Evolutionary conservation across 352 stramenopile genomes (phyloP).

Genomic region (Globisporangium spinosum): DNA sequence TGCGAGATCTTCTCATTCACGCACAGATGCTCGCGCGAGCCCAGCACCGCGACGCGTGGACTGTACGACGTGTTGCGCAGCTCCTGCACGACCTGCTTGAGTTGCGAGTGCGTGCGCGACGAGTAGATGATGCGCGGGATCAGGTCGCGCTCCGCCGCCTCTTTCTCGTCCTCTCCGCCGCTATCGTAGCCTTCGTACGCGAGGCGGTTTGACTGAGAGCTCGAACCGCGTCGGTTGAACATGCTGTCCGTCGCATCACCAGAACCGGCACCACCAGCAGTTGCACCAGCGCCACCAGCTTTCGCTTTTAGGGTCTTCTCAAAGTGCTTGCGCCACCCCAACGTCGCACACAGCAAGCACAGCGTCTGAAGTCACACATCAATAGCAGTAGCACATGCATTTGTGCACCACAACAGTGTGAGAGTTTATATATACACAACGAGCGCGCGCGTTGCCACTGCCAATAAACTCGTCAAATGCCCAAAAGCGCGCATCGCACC

Average conservation of each 20-base stretch:
- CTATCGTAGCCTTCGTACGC: slow-evolving; percentile 53
- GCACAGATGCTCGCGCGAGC: slow-evolving; percentile 96
- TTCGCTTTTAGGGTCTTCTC: slow-evolving; percentile 42
- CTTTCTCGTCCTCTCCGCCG: slow-evolving; percentile 21
- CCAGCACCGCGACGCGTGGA: slow-evolving; percentile 87
- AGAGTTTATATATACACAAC: background rate
- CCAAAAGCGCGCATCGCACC: slow-evolving; percentile 24
- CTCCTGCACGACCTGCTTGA: slow-evolving; percentile 96
- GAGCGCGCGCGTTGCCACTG: background rate
- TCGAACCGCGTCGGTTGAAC: slow-evolving; percentile 14
- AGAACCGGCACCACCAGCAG: background rate
- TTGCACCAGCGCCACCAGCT: slow-evolving; percentile 3
- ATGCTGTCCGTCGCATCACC: slow-evolving; percentile 4
- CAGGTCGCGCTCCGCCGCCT: slow-evolving; percentile 30
- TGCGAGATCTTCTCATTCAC: slow-evolving; percentile 93
- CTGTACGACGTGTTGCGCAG: slow-evolving; percentile 94
- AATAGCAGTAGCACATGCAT: background rate
- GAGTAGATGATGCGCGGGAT: slow-evolving; percentile 96
- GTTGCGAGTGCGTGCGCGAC: slow-evolving; percentile 97
- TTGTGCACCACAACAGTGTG: background rate
- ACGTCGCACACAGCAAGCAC: slow-evolving; percentile 92
- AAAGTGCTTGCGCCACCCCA: slow-evolving; percentile 91
- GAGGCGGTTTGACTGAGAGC: slow-evolving; percentile 13
- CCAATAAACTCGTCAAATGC: background rate
- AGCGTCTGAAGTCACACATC: slow-evolving; percentile 75